Percentiles rank a stretch among this genome's conserved stretches.
These are phyloP conservation scores for Pyrenula aspistea DNA, from an alignment of 495 filamentous ascomycete species.

Conservation along the genomic window DNA sequence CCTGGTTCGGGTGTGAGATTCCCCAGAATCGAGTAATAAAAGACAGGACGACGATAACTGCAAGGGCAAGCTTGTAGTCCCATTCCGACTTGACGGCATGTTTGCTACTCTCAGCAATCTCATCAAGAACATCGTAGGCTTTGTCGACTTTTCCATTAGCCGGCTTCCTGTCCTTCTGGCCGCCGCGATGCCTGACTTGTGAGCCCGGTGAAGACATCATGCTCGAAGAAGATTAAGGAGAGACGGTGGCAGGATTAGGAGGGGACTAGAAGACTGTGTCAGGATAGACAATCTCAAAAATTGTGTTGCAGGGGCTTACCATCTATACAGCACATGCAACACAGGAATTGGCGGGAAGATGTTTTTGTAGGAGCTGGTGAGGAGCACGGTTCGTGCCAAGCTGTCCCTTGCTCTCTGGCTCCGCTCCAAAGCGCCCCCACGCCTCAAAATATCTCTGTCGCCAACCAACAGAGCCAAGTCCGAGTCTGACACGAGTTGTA, in stretches of 20 bases:
- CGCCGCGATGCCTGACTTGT: slow-evolving; percentile 39
- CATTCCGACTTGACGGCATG: slow-evolving; percentile 40
- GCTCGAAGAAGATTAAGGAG: neutral
- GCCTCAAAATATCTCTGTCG: no score
- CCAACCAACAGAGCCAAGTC: no score
- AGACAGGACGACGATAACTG: slow-evolving; percentile 66
- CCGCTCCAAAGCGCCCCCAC: neutral
- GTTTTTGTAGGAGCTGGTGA: neutral
- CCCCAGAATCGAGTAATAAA: slow-evolving; percentile 92
- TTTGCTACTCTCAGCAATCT: slow-evolving; percentile 1
- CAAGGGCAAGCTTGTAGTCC: slow-evolving; percentile 75
- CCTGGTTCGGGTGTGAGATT: slow-evolving; percentile 86
- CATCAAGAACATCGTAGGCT: neutral
- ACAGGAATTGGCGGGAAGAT: neutral
- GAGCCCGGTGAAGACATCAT: slow-evolving; percentile 21
- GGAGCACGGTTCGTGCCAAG: neutral
- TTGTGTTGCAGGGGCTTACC: neutral
- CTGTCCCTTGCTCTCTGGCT: neutral
- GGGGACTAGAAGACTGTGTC: neutral
- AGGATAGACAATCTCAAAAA: neutral
- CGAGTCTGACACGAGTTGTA: no score
- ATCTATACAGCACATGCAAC: neutral
- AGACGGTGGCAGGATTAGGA: neutral
- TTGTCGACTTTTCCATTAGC: slow-evolving; percentile 1
- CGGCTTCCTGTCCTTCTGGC: slow-evolving; percentile 15